These are phyloP conservation scores for Rhizophagus prolifer DNA, from an alignment of 192 early-diverging fungal species.

Conservation along the genomic window DNA sequence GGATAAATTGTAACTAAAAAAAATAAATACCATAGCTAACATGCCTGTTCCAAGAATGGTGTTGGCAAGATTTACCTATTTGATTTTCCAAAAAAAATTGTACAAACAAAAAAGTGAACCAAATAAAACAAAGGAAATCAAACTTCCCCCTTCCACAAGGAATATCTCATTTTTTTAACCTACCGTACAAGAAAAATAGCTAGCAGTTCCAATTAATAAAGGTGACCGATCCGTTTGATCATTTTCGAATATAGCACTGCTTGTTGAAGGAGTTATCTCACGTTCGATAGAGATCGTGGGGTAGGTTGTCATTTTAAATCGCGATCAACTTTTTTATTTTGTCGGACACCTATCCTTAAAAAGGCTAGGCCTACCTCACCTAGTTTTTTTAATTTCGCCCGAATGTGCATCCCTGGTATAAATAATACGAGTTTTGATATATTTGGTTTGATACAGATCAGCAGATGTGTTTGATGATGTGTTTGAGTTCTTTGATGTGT, in stretches of 20 bases:
- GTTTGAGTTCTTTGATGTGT: too few species aligned
- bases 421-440: too few species aligned
- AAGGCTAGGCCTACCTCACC: too few species aligned
- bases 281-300: slow-evolving; percentile 3
- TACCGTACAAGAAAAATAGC: slow-evolving; percentile 18
- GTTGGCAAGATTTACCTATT: slow-evolving; percentile 83
- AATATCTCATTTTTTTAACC: background rate
- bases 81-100: slow-evolving; percentile 52
- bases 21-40: slow-evolving; percentile 83
- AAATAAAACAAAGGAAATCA: background rate
- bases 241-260: background rate
- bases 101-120: background rate
- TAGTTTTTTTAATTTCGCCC: too few species aligned
- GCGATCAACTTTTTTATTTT: too few species aligned
- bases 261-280: background rate
- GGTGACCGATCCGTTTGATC: background rate
- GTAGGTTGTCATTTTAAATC: slow-evolving; percentile 16
- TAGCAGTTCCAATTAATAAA: background rate
- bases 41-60: slow-evolving; percentile 97
- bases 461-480: too few species aligned
- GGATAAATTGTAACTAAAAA: background rate
- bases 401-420: too few species aligned
- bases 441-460: too few species aligned
- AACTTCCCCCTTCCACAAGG: background rate
- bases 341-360: too few species aligned